Conservation (phyloP, 768 basidiomycete genomes). For the Pleurotus platypus region DNA sequence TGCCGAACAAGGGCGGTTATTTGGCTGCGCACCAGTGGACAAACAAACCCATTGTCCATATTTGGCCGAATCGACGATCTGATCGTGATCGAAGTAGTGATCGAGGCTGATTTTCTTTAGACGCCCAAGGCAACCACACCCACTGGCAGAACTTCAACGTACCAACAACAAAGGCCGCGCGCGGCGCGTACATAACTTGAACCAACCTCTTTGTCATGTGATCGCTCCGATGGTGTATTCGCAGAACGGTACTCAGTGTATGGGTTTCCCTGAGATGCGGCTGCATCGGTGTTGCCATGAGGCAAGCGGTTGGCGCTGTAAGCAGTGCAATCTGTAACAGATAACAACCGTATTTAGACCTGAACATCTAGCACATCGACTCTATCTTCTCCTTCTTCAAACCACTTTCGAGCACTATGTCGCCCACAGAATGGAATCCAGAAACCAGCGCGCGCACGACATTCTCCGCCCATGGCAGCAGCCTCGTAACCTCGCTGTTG, state of each 20-base stretch:
- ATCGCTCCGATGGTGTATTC: no score
- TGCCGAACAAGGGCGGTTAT: neutral
- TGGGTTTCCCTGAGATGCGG: neutral
- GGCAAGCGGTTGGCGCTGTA: neutral
- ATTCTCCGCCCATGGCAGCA: neutral
- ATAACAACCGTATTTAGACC: neutral
- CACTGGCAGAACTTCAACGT: no score
- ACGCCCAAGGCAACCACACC: no score
- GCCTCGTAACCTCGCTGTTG: neutral
- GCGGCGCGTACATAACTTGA: no score
- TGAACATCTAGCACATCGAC: neutral
- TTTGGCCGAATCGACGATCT: no score
- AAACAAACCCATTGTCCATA: neutral
- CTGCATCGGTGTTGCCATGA: neutral
- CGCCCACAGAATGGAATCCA: neutral
- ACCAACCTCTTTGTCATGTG: no score
- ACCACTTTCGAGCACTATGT: neutral
- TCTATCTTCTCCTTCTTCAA: no score
- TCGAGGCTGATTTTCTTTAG: no score
- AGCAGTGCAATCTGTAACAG: constrained; percentile 3
- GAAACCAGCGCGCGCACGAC: neutral
- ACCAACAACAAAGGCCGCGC: no score
- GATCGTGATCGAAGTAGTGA: no score
- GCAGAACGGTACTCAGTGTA: neutral
- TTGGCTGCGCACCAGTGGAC: neutral